Evolutionary conservation across 1,284 basidiomycete species (phyloP).

Genomic region (Ustilago lituana): DNA sequence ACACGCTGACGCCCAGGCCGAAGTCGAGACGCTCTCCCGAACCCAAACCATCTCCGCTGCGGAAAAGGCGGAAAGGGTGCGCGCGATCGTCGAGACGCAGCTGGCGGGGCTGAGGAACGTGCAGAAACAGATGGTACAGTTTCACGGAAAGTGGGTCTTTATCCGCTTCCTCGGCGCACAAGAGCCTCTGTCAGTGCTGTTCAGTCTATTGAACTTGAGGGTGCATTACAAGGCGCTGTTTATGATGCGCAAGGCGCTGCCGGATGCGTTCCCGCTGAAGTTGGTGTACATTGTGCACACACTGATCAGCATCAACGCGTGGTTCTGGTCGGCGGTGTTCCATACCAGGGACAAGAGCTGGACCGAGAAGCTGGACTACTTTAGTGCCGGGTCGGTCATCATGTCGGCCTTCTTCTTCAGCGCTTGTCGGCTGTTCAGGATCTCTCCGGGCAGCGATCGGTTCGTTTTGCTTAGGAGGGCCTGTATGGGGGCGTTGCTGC

Average conservation of each 20-base stretch:
- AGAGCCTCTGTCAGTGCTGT: slow-evolving; percentile 90
- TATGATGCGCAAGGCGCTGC: slow-evolving; percentile 47
- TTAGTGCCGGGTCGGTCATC: slow-evolving; percentile 81
- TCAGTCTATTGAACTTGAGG: slow-evolving; percentile 86
- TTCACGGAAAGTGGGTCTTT: slow-evolving; percentile 82
- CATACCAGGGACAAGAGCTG: slow-evolving; percentile 85
- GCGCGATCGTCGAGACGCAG: slow-evolving; percentile 27
- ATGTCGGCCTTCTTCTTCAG: slow-evolving; percentile 78
- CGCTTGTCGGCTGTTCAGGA: slow-evolving; percentile 62
- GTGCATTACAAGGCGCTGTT: slow-evolving; percentile 54
- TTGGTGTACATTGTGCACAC: slow-evolving; percentile 78
- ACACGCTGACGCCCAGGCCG: slow-evolving; percentile 62
- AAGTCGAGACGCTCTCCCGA: slow-evolving; percentile 22
- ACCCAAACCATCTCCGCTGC: slow-evolving; percentile 11
- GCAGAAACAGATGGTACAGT: slow-evolving; percentile 66
- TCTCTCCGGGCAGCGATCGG: slow-evolving; percentile 42
- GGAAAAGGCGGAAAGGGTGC: slow-evolving; percentile 5
- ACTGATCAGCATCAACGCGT: slow-evolving; percentile 83
- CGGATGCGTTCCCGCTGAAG: slow-evolving; percentile 70
- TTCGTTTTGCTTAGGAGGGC: slow-evolving; percentile 40
- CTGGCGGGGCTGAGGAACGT: slow-evolving; percentile 50
- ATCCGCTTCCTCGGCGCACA: slow-evolving; percentile 77
- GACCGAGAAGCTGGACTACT: slow-evolving; percentile 95
- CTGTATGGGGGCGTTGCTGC: slow-evolving; percentile 48
- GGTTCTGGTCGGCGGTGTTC: slow-evolving; percentile 91